Evolutionary conservation across 208 protist genomes (phyloP).

Genomic region (Crithidia expoeki): DNA sequence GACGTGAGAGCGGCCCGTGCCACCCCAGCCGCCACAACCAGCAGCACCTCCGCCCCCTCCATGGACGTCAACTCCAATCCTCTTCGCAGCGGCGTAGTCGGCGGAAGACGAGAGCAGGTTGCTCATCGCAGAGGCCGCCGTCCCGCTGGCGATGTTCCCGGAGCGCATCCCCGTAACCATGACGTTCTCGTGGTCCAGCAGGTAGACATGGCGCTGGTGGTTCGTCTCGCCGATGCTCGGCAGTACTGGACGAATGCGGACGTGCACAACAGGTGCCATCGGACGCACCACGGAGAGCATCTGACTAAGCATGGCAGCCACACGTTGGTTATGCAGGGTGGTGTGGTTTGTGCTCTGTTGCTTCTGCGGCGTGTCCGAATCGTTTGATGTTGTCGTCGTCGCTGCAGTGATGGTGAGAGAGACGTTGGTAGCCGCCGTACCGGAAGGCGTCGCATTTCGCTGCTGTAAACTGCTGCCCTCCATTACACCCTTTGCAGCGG

Average conservation of each 20-base stretch:
- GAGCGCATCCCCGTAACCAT: constrained; percentile 41
- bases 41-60: neutral
- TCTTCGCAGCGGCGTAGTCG: neutral
- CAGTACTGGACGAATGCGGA: constrained; percentile 78
- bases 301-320: constrained; percentile 22
- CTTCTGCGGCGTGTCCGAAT: neutral
- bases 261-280: constrained; percentile 72
- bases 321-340: constrained; percentile 9
- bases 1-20: neutral
- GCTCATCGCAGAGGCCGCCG: neutral
- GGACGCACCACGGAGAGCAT: constrained; percentile 28
- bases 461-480: constrained; percentile 3
- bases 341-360: neutral
- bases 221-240: constrained; percentile 62
- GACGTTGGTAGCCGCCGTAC: neutral
- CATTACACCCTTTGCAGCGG: neutral
- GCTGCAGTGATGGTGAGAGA: neutral
- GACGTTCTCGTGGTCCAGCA: constrained; percentile 82
- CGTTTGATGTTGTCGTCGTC: neutral
- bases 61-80: neutral
- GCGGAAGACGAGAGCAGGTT: neutral
- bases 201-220: constrained; percentile 69
- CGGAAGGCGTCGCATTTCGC: neutral
- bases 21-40: neutral
- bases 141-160: neutral